These are phyloP conservation scores for Melaleuca alternifolia DNA, from an alignment of 345 rosid species.

Conservation along the genomic window DNA sequence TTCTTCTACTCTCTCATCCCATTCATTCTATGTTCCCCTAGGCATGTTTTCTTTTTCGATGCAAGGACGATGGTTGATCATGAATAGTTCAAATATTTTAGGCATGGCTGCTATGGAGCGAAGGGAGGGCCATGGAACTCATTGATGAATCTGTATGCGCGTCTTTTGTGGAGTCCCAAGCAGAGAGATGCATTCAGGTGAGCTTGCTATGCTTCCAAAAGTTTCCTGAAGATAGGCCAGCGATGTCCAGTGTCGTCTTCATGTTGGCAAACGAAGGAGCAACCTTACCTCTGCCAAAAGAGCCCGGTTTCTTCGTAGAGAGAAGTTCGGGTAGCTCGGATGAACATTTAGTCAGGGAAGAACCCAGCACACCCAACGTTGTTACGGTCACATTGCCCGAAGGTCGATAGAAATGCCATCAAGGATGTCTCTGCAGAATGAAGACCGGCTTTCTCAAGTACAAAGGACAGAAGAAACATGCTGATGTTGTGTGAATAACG, in stretches of 20 bases:
- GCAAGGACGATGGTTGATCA: neutral
- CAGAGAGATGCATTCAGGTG: neutral
- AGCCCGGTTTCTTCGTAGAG: conserved; percentile 5
- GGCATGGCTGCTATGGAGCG: neutral
- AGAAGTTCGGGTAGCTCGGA: neutral
- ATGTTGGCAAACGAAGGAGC: neutral
- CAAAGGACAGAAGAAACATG: neutral
- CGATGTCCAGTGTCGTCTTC: neutral
- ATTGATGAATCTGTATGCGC: neutral
- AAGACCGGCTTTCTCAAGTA: neutral
- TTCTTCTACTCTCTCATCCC: neutral
- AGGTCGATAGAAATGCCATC: neutral
- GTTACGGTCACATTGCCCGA: neutral
- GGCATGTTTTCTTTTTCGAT: neutral
- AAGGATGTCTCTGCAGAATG: neutral
- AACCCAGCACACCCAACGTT: neutral
- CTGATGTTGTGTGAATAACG: too few relatives aligned
- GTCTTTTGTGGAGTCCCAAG: neutral
- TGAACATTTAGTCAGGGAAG: neutral
- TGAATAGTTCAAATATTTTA: neutral
- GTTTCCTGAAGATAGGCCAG: neutral
- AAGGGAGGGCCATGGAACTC: neutral
- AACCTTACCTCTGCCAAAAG: neutral
- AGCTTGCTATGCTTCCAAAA: neutral
- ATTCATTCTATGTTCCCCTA: neutral